Evolutionary conservation across 257 asterid species (phyloP).

Genomic region (Leptodermis oblonga): DNA sequence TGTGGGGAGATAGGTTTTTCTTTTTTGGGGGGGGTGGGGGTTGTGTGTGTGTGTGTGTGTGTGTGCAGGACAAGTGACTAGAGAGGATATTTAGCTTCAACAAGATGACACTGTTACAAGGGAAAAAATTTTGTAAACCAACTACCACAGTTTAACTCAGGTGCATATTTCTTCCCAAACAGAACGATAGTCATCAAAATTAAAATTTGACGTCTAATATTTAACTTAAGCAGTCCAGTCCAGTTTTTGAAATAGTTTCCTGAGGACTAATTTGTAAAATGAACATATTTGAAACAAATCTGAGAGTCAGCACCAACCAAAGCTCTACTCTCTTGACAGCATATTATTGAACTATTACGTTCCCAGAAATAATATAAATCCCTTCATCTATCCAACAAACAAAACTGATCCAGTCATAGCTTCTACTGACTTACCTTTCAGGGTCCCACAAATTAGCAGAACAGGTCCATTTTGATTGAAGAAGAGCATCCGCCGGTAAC

Average conservation of each 20-base stretch:
- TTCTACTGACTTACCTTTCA: slow-evolving; percentile 45
- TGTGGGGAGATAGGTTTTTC: no score
- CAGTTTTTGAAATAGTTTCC: neutral
- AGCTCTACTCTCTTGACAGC: neutral
- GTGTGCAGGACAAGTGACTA: no score
- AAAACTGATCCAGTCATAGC: slow-evolving; percentile 7
- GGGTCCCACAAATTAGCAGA: slow-evolving; percentile 60
- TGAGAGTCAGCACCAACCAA: slow-evolving; percentile 1
- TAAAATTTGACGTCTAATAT: neutral
- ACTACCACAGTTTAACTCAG: neutral
- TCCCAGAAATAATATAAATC: neutral
- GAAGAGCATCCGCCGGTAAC: slow-evolving; percentile 64
- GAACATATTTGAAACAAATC: neutral
- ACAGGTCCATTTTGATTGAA: slow-evolving; percentile 82
- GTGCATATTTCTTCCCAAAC: neutral
- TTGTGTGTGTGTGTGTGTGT: no score
- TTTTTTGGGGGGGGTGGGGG: no score
- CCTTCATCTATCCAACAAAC: neutral
- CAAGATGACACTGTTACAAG: neutral
- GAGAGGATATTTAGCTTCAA: neutral
- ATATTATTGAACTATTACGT: neutral
- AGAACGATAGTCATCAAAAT: neutral
- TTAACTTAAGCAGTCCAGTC: neutral
- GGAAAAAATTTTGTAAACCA: neutral
- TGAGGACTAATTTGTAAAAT: neutral